Base-by-base conservation (phyloP, 1,139 yeast genomes). In the Suhomyces taliae region DNA sequence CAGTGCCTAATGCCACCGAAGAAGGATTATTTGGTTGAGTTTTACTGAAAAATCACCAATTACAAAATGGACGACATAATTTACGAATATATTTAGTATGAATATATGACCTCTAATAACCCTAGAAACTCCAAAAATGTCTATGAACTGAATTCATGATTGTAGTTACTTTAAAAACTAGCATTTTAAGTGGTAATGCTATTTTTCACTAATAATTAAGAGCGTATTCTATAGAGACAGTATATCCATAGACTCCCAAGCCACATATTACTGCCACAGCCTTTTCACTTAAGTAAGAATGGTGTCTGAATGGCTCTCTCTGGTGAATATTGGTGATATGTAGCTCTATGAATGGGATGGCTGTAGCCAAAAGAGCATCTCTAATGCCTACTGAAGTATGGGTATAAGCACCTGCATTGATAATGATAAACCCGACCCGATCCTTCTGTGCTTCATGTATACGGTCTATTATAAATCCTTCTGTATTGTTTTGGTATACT, bases 11-110 rank as follows among this genome's bases (percentile, higher is more conserved):
- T 34, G 85, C 95, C 0, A 66, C 86, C 58, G 96, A 89, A 60
- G 85, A 84, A 45, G 97, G 97, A 0, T 64, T 88, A 32, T 88
- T 82, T 58, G 85, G 88, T 36, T 87, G 52, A 55, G 2, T 5
- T 7, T 7, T 11, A 9, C 4, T 27, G 40, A 10, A 34, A 27
- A 19, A 6, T 19, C 6, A 19, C 24, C 24, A 19, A 19, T 19
- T 19, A 19, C 24, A 4, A 19, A 19, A 19, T 19, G 24, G 24
- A 19, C 6, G 24, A 19, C 24, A 19, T 19, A 19, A 19, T 19
- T 19, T 19, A 19, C 24, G 24, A 19, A 19, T 19, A 19, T 19
- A 19, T 19, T 19, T 19, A 19, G 4, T 19, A 19, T 19, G 24
- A 19, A 19, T 19, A 19, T 19, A 19, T 19, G 24, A 19, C 24